A percentile compares a stretch with the other conserved stretches of the same genome.
Conservation (phyloP, 441 rosid genomes). For the Capsella rubella region DNA sequence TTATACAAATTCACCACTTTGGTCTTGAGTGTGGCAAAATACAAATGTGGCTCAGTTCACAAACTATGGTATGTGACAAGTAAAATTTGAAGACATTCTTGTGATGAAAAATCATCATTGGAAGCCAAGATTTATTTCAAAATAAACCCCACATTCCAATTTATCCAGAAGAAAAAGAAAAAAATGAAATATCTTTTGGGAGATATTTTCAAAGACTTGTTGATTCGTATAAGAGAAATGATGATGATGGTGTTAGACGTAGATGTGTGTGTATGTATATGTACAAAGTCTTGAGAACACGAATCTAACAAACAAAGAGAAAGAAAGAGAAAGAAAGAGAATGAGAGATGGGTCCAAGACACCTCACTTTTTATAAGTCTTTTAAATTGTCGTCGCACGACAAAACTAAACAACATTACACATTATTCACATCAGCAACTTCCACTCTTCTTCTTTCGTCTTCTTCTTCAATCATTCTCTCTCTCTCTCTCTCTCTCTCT, state of each 20-base stretch:
- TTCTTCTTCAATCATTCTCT: slow-evolving; percentile 45
- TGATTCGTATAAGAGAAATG: slow-evolving; percentile 27
- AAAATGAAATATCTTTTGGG: neutral
- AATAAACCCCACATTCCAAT: neutral
- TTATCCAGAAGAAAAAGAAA: neutral
- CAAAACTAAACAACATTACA: slow-evolving; percentile 45
- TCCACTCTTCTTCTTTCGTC: slow-evolving; percentile 47
- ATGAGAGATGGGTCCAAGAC: slow-evolving; percentile 46
- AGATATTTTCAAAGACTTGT: slow-evolving; percentile 30
- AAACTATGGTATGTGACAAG: neutral
- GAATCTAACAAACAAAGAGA: slow-evolving; percentile 30
- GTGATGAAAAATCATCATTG: neutral
- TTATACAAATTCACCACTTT: neutral
- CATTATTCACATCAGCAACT: slow-evolving; percentile 47
- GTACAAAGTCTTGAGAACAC: slow-evolving; percentile 31
- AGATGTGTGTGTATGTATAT: slow-evolving; percentile 22
- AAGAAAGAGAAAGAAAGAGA: slow-evolving; percentile 22
- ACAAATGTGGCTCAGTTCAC: neutral
- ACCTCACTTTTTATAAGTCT: slow-evolving; percentile 47
- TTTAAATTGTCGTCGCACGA: slow-evolving; percentile 46
- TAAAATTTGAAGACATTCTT: neutral
- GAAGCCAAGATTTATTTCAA: neutral
- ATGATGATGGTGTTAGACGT: slow-evolving; percentile 14
- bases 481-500: slow-evolving; percentile 35
- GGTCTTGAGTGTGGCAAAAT: neutral